phyloP scores from a whole-genome alignment of 2,329 filamentous ascomycete species.

The Neurospora crassa region DNA sequence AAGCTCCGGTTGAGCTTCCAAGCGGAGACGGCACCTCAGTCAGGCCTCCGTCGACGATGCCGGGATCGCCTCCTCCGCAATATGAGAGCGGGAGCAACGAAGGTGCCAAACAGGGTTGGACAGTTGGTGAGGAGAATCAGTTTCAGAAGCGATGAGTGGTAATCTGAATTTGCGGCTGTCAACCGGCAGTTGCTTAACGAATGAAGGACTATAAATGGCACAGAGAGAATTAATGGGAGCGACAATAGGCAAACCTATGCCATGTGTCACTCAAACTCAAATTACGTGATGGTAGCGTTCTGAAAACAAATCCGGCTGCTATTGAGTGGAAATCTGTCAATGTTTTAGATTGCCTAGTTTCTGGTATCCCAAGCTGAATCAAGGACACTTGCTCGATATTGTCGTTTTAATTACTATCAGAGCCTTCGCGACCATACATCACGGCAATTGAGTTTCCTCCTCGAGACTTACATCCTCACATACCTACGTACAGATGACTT shows the following conservation, averaged over 20 bases:
- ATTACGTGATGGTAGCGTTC: neutral
- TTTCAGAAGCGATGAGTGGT: neutral
- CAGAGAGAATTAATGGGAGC: too few species aligned
- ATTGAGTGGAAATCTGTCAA: neutral
- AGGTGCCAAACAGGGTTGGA: neutral
- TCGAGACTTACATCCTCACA: neutral
- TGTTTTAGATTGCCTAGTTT: neutral
- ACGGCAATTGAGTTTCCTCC: neutral
- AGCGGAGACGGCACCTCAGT: neutral
- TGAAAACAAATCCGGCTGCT: neutral
- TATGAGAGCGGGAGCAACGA: neutral
- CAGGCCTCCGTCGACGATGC: neutral
- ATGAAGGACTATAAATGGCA: neutral
- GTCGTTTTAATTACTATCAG: neutral
- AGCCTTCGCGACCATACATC: neutral
- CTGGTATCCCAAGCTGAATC: neutral
- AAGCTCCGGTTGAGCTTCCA: neutral
- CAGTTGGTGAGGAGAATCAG: neutral
- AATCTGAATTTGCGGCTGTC: neutral
- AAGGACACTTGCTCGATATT: neutral
- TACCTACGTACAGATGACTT: slow-evolving; percentile 58
- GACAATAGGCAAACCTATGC: neutral
- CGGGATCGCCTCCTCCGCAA: neutral
- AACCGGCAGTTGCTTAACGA: neutral
- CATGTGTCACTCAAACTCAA: neutral